These are phyloP conservation scores for Eucalyptus guilfoylei DNA, from an alignment of 345 rosid genomes.

Conservation along the genomic window DNA sequence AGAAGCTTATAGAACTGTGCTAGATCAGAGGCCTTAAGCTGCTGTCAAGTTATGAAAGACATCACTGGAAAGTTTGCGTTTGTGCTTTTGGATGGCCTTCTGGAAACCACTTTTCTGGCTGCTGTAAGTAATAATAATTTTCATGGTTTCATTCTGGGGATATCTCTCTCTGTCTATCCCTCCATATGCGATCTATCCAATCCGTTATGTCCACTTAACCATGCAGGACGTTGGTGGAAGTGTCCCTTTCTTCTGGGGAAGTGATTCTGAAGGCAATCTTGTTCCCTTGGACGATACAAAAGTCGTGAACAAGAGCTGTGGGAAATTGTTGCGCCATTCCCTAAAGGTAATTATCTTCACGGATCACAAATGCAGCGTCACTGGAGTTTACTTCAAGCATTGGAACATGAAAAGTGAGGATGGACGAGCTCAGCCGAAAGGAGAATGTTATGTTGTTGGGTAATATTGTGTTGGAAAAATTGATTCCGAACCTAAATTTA, in stretches of 20 bases:
- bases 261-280: fast-evolving
- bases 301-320: constrained; percentile 51
- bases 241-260: constrained; percentile 65
- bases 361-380: not conserved
- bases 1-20: constrained; percentile 78
- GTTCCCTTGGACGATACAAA: too few species aligned
- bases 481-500: not conserved
- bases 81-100: constrained; percentile 37
- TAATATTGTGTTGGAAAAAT: not conserved
- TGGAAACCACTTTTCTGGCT: not conserved
- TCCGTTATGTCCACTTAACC: not conserved
- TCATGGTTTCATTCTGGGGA: not conserved
- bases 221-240: constrained; percentile 74
- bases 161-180: not conserved
- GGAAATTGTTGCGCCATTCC: constrained; percentile 89
- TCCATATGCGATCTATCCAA: not conserved
- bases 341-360: constrained; percentile 49
- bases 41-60: constrained; percentile 35
- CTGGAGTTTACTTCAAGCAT: not conserved
- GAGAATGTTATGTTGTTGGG: not conserved
- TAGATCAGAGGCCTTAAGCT: constrained; percentile 55
- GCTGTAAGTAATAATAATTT: constrained; percentile 28
- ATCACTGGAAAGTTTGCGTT: constrained; percentile 65
- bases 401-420: not conserved
- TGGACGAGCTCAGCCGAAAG: not conserved